Evolutionary conservation across 2,329 filamentous ascomycete species (phyloP), one percentile per base, ranked within the genome.

Genomic region (Sarocladiaceae sp.): DNA sequence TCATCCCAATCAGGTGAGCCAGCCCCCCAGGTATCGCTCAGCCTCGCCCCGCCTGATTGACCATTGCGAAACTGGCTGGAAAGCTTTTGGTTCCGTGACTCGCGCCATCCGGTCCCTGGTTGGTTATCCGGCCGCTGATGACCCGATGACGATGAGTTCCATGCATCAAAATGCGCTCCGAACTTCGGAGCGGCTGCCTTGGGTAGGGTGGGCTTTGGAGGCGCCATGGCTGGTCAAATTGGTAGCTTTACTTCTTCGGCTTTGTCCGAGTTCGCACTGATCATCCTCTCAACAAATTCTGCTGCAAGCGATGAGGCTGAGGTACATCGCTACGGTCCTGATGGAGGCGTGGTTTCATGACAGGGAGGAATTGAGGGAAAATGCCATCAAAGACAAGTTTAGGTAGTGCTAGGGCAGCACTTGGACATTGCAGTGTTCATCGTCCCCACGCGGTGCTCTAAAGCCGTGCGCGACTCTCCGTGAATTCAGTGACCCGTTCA

Each of bases 101-200:
- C 76, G 22, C 88, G 83, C 90, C 90, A 95, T 63, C 81, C 57
- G 22, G 79, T 78, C 2, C 81, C 79, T 1, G 86, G 76, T 3
- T 73, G 70, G 54, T 82, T 84, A 54, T 93, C 87, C 37, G 88
- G 82, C 36, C 83, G 79, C 68, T 96, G 91, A 65, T 96, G 90
- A 42, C 89, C 89, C 1, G 86, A 85, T 5, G 86, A 83, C 12
- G 83, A 82, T 13, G 84, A 85, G 69, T 90, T 90, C 83, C 84
- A 88, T 4, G 82, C 76, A 66, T 88, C 85, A 60, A 86, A 87
- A 54, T 64, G 62, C 31, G 69, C 68, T 23, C 69, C 66, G 61
- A 70, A 66, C 31, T 62, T 65, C 20, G 78, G 75, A 47, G 73
- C 64, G 18, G 73, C 70, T 28, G 69, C 66, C 54, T 62, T 68